Evolutionary conservation across 176 grass and related monocot genomes (phyloP), one percentile per base, ranked within the genome.

Genomic region (Eragrostis nindensis): DNA sequence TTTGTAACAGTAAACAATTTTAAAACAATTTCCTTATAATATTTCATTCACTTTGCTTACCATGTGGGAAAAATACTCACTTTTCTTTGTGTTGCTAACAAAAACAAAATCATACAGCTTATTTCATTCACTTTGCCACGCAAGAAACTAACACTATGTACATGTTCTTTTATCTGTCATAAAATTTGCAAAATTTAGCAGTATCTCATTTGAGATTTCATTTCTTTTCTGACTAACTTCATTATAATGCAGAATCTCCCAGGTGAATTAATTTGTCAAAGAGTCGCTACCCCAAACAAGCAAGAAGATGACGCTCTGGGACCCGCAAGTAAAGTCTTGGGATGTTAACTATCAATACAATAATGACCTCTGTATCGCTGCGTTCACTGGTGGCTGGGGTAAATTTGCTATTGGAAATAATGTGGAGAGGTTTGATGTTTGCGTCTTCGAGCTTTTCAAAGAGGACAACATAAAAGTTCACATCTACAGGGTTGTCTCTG

Each of bases 321-420:
- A 99, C 79, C 92, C 91, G 29, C 80, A 87, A 49, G 90, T 84
- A 42, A 87, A 87, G 70, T 30, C 82, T 50, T 99, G 96, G 96
- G 61, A 80, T 5, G 83, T 99, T 27, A 91, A 69, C 70, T 99
- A 91, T 26, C 76, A 91, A 2, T 90, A 83, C 72, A 76, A 87
- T 50, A 79, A 66, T 11, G 9, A 71, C 5, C 86, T 84, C 26
- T 66, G 47, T 45, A 42, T 68, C 21, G 88, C 86, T 9, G 63
- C 80, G 74, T 82, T 95, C 30, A 93, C 90, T 73, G 96, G 90
- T 52, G 93, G 96, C 55, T 99, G 90, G 93, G 89, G 92, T n/a
- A 81, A 78, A 56, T 94, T 92, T 73, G 1, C 93, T 76, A 11
- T 88, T 44, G 90, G 55, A n/a, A 93, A 99, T 83, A 95, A 95